Percentiles rank a stretch among this genome's conserved stretches.
These are phyloP conservation scores for Nakazawaea ernobii DNA, from an alignment of 805 yeast genomes.

Conservation along the genomic window DNA sequence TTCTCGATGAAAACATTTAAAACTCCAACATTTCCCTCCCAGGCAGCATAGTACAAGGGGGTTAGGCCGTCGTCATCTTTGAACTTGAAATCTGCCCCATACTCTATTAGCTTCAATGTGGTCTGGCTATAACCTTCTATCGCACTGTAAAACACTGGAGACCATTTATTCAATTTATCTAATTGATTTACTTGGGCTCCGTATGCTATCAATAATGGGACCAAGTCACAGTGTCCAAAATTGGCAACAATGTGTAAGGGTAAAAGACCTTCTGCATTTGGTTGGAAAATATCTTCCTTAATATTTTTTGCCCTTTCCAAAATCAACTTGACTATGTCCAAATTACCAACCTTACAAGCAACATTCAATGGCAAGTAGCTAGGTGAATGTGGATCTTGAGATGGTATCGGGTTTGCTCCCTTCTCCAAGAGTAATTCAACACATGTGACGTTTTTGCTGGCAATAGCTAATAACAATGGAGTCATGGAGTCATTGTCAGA, in stretches of 20 bases:
- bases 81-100: constrained; percentile 64
- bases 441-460: constrained; percentile 53
- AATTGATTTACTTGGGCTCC: constrained; percentile 73
- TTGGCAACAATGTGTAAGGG: constrained; percentile 88
- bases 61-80: constrained; percentile 76
- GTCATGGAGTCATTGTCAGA: constrained; percentile 75
- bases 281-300: constrained; percentile 38
- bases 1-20: constrained; percentile 58
- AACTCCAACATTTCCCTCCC: constrained; percentile 90
- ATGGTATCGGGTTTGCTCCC: constrained; percentile 45
- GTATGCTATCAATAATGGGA: constrained; percentile 60
- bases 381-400: constrained; percentile 43
- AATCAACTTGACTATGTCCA: constrained; percentile 59
- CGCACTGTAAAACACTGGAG: constrained; percentile 88
- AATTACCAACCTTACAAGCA: constrained; percentile 84
- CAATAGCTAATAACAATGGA: constrained; percentile 76
- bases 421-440: constrained; percentile 43
- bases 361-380: constrained; percentile 74
- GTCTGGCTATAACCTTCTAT: constrained; percentile 74
- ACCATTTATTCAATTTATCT: constrained; percentile 89
- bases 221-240: constrained; percentile 67
- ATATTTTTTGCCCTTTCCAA: constrained; percentile 34
- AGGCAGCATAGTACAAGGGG: constrained; percentile 84
- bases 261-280: constrained; percentile 81
- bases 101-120: constrained; percentile 61